Evolutionary conservation across 129 eudicot species (phyloP).

Genomic region (Arctium lappa): DNA sequence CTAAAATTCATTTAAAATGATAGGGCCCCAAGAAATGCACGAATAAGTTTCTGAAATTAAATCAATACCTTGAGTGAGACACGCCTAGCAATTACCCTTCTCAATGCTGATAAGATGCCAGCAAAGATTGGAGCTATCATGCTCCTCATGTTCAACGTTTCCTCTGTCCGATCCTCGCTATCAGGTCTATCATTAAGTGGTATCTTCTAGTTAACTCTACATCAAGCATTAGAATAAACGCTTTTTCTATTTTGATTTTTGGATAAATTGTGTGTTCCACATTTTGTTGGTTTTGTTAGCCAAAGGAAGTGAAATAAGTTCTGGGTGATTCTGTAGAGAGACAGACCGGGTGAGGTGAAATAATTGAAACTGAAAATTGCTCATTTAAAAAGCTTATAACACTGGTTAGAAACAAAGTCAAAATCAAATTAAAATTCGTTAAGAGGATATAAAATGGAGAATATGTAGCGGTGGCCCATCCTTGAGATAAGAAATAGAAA

Average conservation of each 20-base stretch:
- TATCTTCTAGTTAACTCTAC: slow-evolving; percentile 58
- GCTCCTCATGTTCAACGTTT: slow-evolving; percentile 50
- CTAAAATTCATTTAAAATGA: slow-evolving; percentile 4
- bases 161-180: slow-evolving; percentile 44
- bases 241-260: not conserved
- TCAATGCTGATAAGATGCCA: slow-evolving; percentile 89
- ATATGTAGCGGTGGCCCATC: slow-evolving; percentile 83
- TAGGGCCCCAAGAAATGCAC: not conserved
- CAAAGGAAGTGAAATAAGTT: not conserved
- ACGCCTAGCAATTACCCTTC: slow-evolving; percentile 87
- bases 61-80: slow-evolving; percentile 79
- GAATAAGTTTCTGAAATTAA: not conserved
- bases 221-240: not conserved
- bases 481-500: slow-evolving; percentile 87
- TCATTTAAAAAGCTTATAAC: not conserved
- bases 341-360: not conserved
- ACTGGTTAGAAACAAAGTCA: not conserved
- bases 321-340: not conserved
- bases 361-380: not conserved
- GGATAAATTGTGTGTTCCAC: not conserved
- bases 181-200: slow-evolving; percentile 55
- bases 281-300: not conserved
- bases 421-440: not conserved
- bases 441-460: slow-evolving; percentile 89
- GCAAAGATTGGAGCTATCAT: slow-evolving; percentile 84